Base-by-base conservation (phyloP, 2,329 filamentous ascomycete genomes). In the Tolypocladium tropicale region DNA sequence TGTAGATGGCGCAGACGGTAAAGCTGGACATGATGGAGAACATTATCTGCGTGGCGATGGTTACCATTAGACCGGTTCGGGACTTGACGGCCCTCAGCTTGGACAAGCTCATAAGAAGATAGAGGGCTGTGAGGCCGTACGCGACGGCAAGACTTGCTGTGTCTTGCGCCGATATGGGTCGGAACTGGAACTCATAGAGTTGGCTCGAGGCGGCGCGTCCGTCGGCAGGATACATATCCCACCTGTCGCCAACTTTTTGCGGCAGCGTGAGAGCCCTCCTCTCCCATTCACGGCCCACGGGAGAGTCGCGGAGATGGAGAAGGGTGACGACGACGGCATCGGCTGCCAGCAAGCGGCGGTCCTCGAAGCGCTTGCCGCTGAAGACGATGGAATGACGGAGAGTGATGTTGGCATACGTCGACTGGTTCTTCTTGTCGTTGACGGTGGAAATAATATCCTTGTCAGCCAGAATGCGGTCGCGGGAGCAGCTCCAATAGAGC, bases 251-350 rank as follows among this genome's bases (percentile, higher is more conserved):
- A 55, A 76, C 70, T 18, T 74, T 74, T 4, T 71, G 59, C 3
- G 82, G 78, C 28, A 90, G 72, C 5, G 72, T 66, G 53, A 76
- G 72, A 11, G 83, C 78, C 54, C 78, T 83, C 50, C 75, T 71
- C 59, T 88, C 80, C 88, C 88, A 93, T 55, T 81, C 74, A 23
- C 74, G 74, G 32, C 83, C 86, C 7, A 89, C 75, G 1, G 78
- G 81, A 0, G 86, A 85, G 62, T 85, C 80, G 36, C 80, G 77
- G 39, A 80, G 80, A 65, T 91, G 86, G 57, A 92, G 79, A 7
- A 93, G 72, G 7, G 88, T 91, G 58, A 93, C 84, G 55, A 93
- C 88, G 6, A 93, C 75, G 2, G 89, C 86, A 72, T 93, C 89
- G 1, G 86, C 88, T 5, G 87, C 87, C 28, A 85, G 74, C 2